phyloP scores from a whole-genome alignment of 2,329 filamentous ascomycete genomes.

The Aureobasidium sp. region DNA sequence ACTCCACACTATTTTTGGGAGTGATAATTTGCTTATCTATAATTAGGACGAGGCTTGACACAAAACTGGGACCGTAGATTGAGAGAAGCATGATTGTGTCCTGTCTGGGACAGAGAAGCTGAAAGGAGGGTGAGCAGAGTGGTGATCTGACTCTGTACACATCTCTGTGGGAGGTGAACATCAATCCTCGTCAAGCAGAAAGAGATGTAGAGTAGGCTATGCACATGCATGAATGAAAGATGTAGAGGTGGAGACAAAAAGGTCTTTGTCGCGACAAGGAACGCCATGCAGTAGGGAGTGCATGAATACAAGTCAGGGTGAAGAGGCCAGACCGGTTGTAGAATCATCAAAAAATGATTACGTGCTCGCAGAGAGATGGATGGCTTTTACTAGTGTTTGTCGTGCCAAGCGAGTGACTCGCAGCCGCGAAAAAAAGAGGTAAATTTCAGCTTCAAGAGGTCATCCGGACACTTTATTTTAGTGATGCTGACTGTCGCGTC shows the following conservation, averaged over 20 bases:
- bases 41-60: slow-evolving; percentile 4
- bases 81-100: too few relatives aligned
- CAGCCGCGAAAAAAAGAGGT: background rate
- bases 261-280: background rate
- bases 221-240: too few relatives aligned
- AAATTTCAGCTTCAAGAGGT: slow-evolving; percentile 3
- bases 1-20: slow-evolving; percentile 13
- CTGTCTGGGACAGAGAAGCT: background rate
- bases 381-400: slow-evolving; percentile 9
- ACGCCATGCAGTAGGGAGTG: slow-evolving; percentile 12
- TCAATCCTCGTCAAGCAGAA: background rate
- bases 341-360: background rate
- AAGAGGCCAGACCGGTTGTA: slow-evolving; percentile 3
- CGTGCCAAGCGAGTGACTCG: background rate
- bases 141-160: slow-evolving; percentile 4
- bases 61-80: background rate
- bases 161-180: background rate
- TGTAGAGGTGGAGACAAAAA: background rate
- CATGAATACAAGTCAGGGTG: slow-evolving; percentile 7
- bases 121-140: background rate
- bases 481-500: background rate
- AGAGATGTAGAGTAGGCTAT: too few relatives aligned
- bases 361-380: slow-evolving; percentile 8
- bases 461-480: background rate
- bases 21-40: slow-evolving; percentile 4